phyloP scores from a whole-genome alignment of 73 alveolate genomes.

The Symbiodinium natans region DNA sequence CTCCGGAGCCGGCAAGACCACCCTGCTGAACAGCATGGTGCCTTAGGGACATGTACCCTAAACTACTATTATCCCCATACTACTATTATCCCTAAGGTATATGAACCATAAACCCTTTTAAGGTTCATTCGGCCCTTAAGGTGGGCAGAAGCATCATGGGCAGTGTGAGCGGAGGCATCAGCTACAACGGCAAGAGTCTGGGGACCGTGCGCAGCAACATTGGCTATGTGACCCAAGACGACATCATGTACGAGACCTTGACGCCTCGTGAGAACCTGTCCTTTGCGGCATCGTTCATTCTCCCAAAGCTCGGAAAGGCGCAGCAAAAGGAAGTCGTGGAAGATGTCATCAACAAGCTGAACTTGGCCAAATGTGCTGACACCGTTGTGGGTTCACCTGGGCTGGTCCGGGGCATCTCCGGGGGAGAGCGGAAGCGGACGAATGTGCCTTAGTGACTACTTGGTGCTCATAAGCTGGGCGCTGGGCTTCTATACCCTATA shows the following conservation, averaged over 20 bases:
- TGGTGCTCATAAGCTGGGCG: no score
- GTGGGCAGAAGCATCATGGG: conserved; percentile 28
- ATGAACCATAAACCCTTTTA: no score
- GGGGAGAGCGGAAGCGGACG: conserved; percentile 78
- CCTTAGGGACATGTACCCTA: no score
- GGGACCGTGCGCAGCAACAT: conserved; percentile 11
- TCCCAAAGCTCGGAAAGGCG: conserved; percentile 20
- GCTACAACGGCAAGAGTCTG: background rate
- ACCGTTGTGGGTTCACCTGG: conserved; percentile 76
- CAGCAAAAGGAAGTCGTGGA: conserved; percentile 12
- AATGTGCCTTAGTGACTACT: no score
- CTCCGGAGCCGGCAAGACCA: conserved; percentile 58
- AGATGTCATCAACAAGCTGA: conserved; percentile 45
- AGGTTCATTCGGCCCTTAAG: no score
- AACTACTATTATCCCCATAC: no score
- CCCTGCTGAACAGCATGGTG: conserved; percentile 79
- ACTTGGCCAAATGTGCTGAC: conserved; percentile 47
- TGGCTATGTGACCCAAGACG: conserved; percentile 72
- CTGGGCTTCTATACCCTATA: no score
- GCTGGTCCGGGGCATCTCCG: conserved; percentile 78
- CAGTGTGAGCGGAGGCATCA: background rate
- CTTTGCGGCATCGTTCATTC: conserved; percentile 55
- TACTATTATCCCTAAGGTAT: no score
- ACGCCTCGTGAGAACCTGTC: background rate
- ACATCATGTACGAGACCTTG: conserved; percentile 64